Evolutionary conservation across 2,329 filamentous ascomycete genomes (phyloP).

Genomic region (Zymoseptoria brevis): DNA sequence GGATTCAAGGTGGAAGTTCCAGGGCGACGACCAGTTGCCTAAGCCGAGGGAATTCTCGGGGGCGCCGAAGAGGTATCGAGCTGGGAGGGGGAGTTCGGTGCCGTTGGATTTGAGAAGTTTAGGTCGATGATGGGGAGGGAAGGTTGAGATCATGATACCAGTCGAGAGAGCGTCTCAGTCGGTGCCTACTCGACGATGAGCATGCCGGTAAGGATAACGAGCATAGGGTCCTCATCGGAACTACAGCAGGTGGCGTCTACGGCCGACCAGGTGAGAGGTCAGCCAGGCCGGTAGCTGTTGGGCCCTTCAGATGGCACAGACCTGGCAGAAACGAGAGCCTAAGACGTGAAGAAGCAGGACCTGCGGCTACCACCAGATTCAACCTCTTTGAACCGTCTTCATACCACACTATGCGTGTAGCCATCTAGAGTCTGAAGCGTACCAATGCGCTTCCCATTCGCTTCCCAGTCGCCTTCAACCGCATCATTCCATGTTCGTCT

Average conservation of each 20-base stretch:
- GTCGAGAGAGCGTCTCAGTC: background rate
- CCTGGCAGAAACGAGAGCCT: background rate
- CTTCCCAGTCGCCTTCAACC: no score
- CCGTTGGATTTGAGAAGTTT: constrained; percentile 71
- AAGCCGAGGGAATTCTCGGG: constrained; percentile 75
- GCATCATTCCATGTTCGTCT: background rate
- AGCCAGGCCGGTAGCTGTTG: no score
- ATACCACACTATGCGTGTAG: background rate
- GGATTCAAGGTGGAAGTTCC: constrained; percentile 80
- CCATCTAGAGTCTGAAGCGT: background rate
- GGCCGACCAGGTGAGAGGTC: no score
- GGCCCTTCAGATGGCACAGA: background rate
- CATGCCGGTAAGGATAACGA: no score
- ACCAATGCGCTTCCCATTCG: background rate
- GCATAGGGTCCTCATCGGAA: no score
- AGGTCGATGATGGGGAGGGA: constrained; percentile 28
- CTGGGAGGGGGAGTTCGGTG: constrained; percentile 87
- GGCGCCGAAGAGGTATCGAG: constrained; percentile 71
- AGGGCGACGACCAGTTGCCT: constrained; percentile 71
- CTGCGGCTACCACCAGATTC: background rate
- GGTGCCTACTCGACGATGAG: background rate
- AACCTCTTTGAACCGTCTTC: background rate
- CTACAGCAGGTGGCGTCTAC: no score
- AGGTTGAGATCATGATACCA: background rate
- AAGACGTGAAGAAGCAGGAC: background rate